These are phyloP conservation scores for Astragalus glycyphyllos DNA, from an alignment of 306 rosid species.

Conservation along the genomic window DNA sequence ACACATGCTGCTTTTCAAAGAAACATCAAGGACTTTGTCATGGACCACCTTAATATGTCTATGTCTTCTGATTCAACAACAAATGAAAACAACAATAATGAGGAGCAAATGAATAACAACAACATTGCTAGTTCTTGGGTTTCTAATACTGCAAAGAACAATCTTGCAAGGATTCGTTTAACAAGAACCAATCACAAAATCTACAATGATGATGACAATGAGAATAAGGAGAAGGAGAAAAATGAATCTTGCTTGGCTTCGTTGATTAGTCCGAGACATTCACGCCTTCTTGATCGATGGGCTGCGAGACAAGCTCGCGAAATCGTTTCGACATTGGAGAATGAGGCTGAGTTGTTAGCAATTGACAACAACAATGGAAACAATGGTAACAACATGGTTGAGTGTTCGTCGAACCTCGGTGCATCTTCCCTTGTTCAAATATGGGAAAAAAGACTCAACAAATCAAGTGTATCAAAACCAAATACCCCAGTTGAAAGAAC, in stretches of 20 bases:
- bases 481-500: slow-evolving; percentile 12
- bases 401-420: slow-evolving; percentile 49
- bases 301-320: slow-evolving; percentile 44
- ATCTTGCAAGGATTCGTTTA: slow-evolving; percentile 23
- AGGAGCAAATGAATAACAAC: background rate
- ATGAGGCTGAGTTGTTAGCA: slow-evolving; percentile 45
- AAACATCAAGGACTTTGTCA: slow-evolving; percentile 61
- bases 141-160: background rate
- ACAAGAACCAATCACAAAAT: background rate
- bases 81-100: slow-evolving; percentile 26
- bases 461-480: slow-evolving; percentile 38
- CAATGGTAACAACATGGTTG: slow-evolving; percentile 44
- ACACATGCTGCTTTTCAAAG: slow-evolving; percentile 51
- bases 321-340: slow-evolving; percentile 49
- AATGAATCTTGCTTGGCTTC: slow-evolving; percentile 17
- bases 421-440: slow-evolving; percentile 90
- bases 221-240: background rate
- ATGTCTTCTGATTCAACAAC: slow-evolving; percentile 49
- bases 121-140: slow-evolving; percentile 1
- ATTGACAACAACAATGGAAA: background rate
- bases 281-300: slow-evolving; percentile 49
- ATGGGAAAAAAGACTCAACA: slow-evolving; percentile 86
- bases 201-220: background rate
- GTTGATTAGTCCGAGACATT: slow-evolving; percentile 34
- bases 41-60: slow-evolving; percentile 56